These are phyloP conservation scores for Erigeron philadelphicus DNA, from an alignment of 140 eudicot genomes.

Conservation along the genomic window DNA sequence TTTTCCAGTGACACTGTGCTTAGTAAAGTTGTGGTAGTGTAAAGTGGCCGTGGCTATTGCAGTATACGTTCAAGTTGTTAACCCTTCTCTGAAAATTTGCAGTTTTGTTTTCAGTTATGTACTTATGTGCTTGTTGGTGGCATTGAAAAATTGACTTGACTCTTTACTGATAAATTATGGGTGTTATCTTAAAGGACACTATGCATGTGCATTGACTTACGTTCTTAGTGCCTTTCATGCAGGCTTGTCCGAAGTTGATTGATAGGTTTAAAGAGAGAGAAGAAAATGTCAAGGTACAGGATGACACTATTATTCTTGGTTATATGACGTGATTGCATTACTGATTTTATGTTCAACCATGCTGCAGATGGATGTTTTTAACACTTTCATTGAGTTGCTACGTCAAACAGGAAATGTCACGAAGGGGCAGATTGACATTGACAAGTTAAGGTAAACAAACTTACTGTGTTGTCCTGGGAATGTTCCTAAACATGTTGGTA, in stretches of 20 bases:
- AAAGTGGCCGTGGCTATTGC: no score
- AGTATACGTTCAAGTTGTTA: no score
- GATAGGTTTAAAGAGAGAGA: conserved; percentile 98
- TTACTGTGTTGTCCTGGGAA: not conserved
- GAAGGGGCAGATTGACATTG: conserved; percentile 73
- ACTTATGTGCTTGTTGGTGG: no score
- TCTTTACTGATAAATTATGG: not conserved
- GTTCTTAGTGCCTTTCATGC: conserved; percentile 25
- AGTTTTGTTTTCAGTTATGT: no score
- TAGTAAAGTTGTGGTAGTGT: no score
- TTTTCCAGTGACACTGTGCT: no score
- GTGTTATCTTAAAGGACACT: not conserved
- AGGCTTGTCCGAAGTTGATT: conserved; percentile 98
- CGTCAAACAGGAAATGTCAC: conserved; percentile 96
- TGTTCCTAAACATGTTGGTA: not conserved
- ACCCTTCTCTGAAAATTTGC: no score
- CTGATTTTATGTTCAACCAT: conserved; percentile 24
- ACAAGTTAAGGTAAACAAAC: conserved; percentile 65
- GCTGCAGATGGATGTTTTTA: conserved; percentile 93
- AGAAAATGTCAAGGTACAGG: conserved; percentile 89
- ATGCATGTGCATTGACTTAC: conserved; percentile 11
- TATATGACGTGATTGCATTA: not conserved
- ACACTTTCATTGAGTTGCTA: conserved; percentile 88
- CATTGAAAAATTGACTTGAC: no score
- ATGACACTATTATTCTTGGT: not conserved